A percentile compares a stretch with the other conserved stretches of the same genome.
These are phyloP conservation scores for Aspergillus oerlinghausenensis DNA, from an alignment of 2,329 filamentous ascomycete species.

Conservation along the genomic window DNA sequence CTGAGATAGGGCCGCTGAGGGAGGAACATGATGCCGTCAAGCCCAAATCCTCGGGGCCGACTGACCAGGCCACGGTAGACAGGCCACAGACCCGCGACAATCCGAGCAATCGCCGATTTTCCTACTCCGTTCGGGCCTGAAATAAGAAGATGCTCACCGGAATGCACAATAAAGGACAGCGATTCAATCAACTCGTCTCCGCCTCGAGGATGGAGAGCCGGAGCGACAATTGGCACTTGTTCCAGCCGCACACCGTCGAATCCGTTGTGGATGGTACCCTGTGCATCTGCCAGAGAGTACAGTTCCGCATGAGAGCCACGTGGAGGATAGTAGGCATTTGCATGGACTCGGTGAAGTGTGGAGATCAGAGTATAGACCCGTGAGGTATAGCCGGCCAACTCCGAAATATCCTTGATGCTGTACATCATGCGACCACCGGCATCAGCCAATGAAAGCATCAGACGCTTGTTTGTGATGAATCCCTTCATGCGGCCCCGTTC, in stretches of 20 bases:
- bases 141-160: conserved; percentile 89
- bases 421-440: conserved; percentile 99
- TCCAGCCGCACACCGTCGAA: conserved; percentile 93
- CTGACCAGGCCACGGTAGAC: conserved; percentile 90
- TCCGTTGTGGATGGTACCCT: conserved; percentile 89
- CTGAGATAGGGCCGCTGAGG: conserved; percentile 90
- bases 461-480: conserved; percentile 97
- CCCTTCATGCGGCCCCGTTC: conserved; percentile 92
- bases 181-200: conserved; percentile 89
- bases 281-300: conserved; percentile 84
- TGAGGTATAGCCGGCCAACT: conserved; percentile 92
- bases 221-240: conserved; percentile 87
- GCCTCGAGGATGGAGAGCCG: conserved; percentile 78
- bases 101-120: conserved; percentile 80
- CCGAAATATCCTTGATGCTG: conserved; percentile 94
- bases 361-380: conserved; percentile 94
- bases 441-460: conserved; percentile 96
- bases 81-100: conserved; percentile 91
- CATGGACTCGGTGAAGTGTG: conserved; percentile 88
- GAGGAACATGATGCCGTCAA: conserved; percentile 97
- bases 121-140: conserved; percentile 93
- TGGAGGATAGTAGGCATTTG: conserved; percentile 74
- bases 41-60: conserved; percentile 71
- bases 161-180: conserved; percentile 81
- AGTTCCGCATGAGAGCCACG: conserved; percentile 67